A percentile compares a stretch with the other conserved stretches of the same genome.
These are phyloP conservation scores for Dactylellina cionopaga DNA, from an alignment of 2,329 filamentous ascomycete species.

Conservation along the genomic window DNA sequence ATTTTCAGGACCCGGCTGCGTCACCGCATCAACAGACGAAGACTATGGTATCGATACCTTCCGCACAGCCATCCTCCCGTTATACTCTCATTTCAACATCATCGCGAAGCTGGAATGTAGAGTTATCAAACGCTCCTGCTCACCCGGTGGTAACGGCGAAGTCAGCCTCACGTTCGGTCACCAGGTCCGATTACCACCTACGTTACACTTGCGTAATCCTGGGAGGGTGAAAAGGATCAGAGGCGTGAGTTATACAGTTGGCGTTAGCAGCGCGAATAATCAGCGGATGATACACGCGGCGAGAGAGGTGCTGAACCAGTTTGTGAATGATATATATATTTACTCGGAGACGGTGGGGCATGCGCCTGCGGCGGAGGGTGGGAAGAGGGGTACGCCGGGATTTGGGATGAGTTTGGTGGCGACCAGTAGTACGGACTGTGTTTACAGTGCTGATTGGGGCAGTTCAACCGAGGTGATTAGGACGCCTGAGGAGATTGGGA, in stretches of 20 bases:
- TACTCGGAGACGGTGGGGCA: constrained; percentile 70
- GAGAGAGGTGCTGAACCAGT: constrained; percentile 83
- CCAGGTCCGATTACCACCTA: constrained; percentile 92
- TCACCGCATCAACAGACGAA: constrained; percentile 85
- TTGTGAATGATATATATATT: constrained; percentile 90
- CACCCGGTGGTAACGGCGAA: constrained; percentile 81
- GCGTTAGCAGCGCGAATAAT: constrained; percentile 92
- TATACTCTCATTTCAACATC: constrained; percentile 92
- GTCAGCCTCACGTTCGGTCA: constrained; percentile 95
- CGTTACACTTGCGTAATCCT: constrained; percentile 83
- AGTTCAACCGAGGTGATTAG: constrained; percentile 76
- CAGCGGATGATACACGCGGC: constrained; percentile 93
- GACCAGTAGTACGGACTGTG: constrained; percentile 82
- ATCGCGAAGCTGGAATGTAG: constrained; percentile 84
- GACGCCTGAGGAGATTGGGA: constrained; percentile 89
- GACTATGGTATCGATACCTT: constrained; percentile 94
- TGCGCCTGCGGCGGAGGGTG: constrained; percentile 45
- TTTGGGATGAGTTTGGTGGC: constrained; percentile 92
- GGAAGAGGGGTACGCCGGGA: constrained; percentile 79
- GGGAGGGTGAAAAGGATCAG: constrained; percentile 88
- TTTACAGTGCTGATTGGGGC: constrained; percentile 86
- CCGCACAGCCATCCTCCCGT: constrained; percentile 87
- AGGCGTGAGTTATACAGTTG: constrained; percentile 92
- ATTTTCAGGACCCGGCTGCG: constrained; percentile 89
- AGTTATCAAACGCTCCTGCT: constrained; percentile 80